Evolutionary conservation across 306 rosid species (phyloP), one percentile per base, ranked within the genome.

Genomic region (Vigna radiata): DNA sequence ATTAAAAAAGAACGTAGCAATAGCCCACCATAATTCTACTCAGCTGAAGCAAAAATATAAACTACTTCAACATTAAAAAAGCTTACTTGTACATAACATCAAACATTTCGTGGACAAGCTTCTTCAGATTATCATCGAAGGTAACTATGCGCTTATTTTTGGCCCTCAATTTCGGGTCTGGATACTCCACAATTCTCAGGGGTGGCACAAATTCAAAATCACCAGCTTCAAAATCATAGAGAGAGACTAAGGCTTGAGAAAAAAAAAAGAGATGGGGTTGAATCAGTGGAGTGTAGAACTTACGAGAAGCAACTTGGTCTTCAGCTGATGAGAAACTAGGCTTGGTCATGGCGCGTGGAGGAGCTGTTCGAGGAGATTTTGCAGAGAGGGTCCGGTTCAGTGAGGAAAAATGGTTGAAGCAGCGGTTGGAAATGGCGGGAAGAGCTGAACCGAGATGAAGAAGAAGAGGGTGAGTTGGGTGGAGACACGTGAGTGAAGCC

Each of bases 1-100:
- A n/a, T n/a, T n/a, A n/a, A 4, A 18, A 19, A 33, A 36, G 1
- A 33, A 8, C 12, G 36, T 5, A 12, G 8, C 44, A 12, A 4
- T 1, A 27, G 21, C 62, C 18, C 43, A 37, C 23, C 59, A 55
- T 16, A 55, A n/a, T 18, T 37, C 18, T 39, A 69, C 31, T 71
- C 27, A 2, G 27, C 16, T 23, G 4, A 62, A 64, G 41, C 55
- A 80, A 54, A 64, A 31, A 31, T 2, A 1, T 44, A 44, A n/a
- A 82, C 59, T 53, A 68, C 11, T 27, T 17, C 5, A 79, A 54
- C 61, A 29, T 41, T 9, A 4, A 47, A 19, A 55, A 75, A 68
- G 64, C 97, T 85, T 72, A 92, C 97, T 79, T 90, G 85, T 92
- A 95, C 98, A 95, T 95, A 52, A 95, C 84, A 43, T 90, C 94